Conservation (phyloP, 1,284 basidiomycete genomes). For the Fomes fomentarius region DNA sequence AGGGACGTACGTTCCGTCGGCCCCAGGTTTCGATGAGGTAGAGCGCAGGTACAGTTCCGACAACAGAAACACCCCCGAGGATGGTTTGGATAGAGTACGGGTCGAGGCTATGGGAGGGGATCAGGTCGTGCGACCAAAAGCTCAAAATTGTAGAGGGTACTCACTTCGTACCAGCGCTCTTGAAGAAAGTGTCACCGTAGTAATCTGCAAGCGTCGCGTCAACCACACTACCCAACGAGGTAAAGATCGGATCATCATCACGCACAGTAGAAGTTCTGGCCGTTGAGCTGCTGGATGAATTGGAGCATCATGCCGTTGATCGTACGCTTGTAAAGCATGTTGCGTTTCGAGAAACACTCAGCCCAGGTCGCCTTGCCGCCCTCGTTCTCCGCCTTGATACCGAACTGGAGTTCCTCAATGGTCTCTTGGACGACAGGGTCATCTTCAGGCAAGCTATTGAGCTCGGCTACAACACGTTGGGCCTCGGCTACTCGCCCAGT, state of each 20-base stretch:
- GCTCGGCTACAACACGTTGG: conserved; percentile 59
- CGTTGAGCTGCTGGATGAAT: conserved; percentile 81
- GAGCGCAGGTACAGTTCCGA: conserved; percentile 66
- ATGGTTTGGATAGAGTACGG: conserved; percentile 78
- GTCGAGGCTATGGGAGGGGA: conserved; percentile 45
- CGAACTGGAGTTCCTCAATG: conserved; percentile 72
- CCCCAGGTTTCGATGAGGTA: conserved; percentile 71
- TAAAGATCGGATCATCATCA: no score
- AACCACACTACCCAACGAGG: no score
- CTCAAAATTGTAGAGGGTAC: background rate
- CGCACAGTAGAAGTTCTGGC: conserved; percentile 80
- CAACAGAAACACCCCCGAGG: conserved; percentile 69
- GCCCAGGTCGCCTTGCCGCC: conserved; percentile 80
- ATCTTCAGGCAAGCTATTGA: conserved; percentile 66
- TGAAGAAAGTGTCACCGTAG: conserved; percentile 85
- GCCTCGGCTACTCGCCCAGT: conserved; percentile 57
- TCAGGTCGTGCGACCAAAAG: background rate
- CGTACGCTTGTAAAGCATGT: conserved; percentile 73
- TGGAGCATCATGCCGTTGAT: conserved; percentile 81
- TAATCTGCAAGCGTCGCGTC: conserved; percentile 66
- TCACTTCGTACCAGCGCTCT: conserved; percentile 66
- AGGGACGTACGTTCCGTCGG: conserved; percentile 51
- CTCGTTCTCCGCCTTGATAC: conserved; percentile 71
- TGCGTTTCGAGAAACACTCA: conserved; percentile 76
- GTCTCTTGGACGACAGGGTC: conserved; percentile 65